Evolutionary conservation across 148 eudicot species (phyloP).

Genomic region (Fagopyrum homotropicum): DNA sequence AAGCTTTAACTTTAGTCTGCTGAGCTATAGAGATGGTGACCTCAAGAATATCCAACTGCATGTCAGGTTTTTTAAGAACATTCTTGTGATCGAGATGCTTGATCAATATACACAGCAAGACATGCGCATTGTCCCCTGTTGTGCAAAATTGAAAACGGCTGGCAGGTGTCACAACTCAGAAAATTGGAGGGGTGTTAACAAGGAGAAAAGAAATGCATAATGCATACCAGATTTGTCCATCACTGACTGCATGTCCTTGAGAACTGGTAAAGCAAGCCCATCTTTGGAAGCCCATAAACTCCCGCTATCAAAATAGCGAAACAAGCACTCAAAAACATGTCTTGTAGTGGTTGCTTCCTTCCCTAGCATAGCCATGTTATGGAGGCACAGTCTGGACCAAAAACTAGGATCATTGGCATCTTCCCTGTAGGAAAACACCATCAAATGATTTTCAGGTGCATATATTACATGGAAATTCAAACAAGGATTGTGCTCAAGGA

Average conservation of each 20-base stretch:
- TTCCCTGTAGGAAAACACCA: slow-evolving; percentile 39
- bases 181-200: background rate
- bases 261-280: slow-evolving; percentile 78
- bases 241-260: slow-evolving; percentile 75
- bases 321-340: slow-evolving; percentile 80
- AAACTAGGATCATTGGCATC: slow-evolving; percentile 67
- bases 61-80: slow-evolving; percentile 72
- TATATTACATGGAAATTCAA: background rate
- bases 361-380: slow-evolving; percentile 77
- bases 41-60: slow-evolving; percentile 80
- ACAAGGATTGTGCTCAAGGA: slow-evolving; percentile 9
- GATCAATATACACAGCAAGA: slow-evolving; percentile 66
- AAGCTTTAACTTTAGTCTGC: slow-evolving; percentile 53
- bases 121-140: slow-evolving; percentile 76
- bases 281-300: slow-evolving; percentile 57
- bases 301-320: slow-evolving; percentile 75
- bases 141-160: slow-evolving; percentile 17
- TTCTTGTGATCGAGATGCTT: slow-evolving; percentile 96
- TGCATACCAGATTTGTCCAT: slow-evolving; percentile 71
- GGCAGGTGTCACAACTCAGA: slow-evolving; percentile 12
- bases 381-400: slow-evolving; percentile 92
- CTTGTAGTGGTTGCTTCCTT: slow-evolving; percentile 86
- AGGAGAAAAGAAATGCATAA: slow-evolving; percentile 11
- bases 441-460: background rate
- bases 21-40: slow-evolving; percentile 67